Base-by-base conservation (phyloP, 2,329 filamentous ascomycete genomes). In the Fusarium caatingaense region DNA sequence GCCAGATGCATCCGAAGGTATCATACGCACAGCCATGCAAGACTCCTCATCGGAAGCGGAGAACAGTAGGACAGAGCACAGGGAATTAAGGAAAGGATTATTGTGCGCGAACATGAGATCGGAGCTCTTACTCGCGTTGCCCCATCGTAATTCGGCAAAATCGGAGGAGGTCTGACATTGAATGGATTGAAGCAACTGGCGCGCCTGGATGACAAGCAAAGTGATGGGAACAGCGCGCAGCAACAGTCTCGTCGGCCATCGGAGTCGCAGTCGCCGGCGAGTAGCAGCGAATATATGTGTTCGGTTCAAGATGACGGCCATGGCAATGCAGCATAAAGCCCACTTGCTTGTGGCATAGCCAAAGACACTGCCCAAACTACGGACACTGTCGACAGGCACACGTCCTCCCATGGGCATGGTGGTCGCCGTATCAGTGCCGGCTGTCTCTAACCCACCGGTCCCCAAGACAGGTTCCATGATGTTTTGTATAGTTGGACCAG, bases 271-370 rank as follows among this genome's bases (percentile, higher is more conserved):
- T 56, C 92, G 89, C 56, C 94, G 88, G 66, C 96, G 87, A 16
- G 93, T 95, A 0, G 94, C 95, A 44, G 94, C 95, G 80, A 97
- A 98, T 73, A 98, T 96, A 62, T 94, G 91, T 9, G 96, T 97
- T 60, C 96, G 89, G 78, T 98, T 98, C 25, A 98, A 84, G 61
- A 98, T 83, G 62, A 98, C 88, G 23, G 93, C 93, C 85, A 95
- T 92, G 40, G 91, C 88, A 73, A 98, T 90, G 74, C 94, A 98
- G 55, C 91, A 90, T 61, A 98, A 83, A 1, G 95, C 94, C 96
- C 96, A 98, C 79, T 92, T 92, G 80, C 93, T 97, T 2, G 93
- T 97, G 45, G 94, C 86, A 80, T 98, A 99, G 74, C 90, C 92
- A 80, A 98, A 94, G 62, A 98, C 89, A 66, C 93, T 94, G 46